Base-by-base conservation (phyloP, 2,329 filamentous ascomycete species). In the Phialophora chinensis region DNA sequence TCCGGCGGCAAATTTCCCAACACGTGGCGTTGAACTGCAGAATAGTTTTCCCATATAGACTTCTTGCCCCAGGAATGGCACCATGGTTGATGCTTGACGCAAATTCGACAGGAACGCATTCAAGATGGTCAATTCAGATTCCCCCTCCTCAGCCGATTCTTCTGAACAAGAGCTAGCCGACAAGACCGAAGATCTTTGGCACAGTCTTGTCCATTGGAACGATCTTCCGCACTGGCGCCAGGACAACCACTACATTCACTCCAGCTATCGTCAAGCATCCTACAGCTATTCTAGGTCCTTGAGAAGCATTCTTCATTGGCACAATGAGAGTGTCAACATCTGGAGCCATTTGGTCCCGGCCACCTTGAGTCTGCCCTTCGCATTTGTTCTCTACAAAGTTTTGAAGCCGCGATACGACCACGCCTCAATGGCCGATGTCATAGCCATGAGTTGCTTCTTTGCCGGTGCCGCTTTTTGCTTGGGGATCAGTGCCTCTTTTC, bases 401-500 rank as follows among this genome's bases (percentile, higher is more conserved):
- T 79, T 93, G 44, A 81, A 82, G 12, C 86, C 90, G 44, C 86
- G 91, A 8, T 94, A 93, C 74, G 82, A 82, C 8, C 81, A 84
- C 2, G 90, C 91, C 6, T 83, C 82, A 8, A 66, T 74, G 8
- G 79, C 84, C 2, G 92, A 96, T 76, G 82, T 91, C n/a, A 69
- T 87, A 42, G 91, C 87, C 33, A 92, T 96, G 76, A 80, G 82
- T 0, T 93, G 89, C 79, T 97, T 95, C 83, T 93, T 96, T 73
- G 81, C 82, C 27, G 92, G 92, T 53, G 91, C 90, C 1, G 84
- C 88, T 31, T 74, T 87, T 38, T 94, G 91, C 73, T 81, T 95
- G 60, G 89, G 90, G 25, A 91, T 93, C 88, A 93, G 90, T 72
- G 90, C 92, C 4, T 91, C 90, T 2, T 99, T 89, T 76, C 95